phyloP scores from a whole-genome alignment of 495 filamentous ascomycete species.

The Penicillium cosmopolitanum region DNA sequence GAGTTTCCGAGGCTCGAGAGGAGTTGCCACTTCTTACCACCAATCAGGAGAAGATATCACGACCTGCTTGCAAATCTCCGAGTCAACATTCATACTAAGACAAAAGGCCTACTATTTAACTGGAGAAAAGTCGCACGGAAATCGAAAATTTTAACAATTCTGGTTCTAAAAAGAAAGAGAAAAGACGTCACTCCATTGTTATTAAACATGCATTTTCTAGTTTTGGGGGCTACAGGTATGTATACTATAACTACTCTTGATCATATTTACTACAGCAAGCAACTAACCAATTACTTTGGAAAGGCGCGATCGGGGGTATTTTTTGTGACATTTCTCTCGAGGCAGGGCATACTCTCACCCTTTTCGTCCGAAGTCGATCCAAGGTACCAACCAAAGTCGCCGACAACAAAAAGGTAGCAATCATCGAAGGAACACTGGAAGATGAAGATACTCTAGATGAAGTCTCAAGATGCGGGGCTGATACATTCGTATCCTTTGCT shows the following conservation, averaged over 20 bases:
- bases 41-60: not conserved
- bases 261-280: not conserved
- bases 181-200: not conserved
- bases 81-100: not conserved
- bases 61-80: not conserved
- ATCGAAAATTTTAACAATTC: not conserved
- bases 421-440: slow-evolving; percentile 13
- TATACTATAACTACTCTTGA: not conserved
- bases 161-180: not conserved
- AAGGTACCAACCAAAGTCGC: slow-evolving; percentile 6
- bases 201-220: not conserved
- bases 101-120: not conserved
- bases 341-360: slow-evolving; percentile 11
- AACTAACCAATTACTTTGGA: not conserved
- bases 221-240: not conserved
- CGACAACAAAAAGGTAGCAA: not conserved
- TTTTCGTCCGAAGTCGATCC: slow-evolving; percentile 6
- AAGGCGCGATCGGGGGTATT: not conserved
- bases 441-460: slow-evolving; percentile 7
- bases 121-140: not conserved
- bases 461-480: slow-evolving; percentile 13
- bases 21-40: not conserved
- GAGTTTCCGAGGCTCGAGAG: not conserved
- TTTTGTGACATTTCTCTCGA: slow-evolving; percentile 18
- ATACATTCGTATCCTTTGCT: slow-evolving; percentile 20